A percentile compares a stretch with the other conserved stretches of the same genome.
Evolutionary conservation across 169 alveolate genomes (phyloP).

Genomic region (Plasmodium knowlesi): DNA sequence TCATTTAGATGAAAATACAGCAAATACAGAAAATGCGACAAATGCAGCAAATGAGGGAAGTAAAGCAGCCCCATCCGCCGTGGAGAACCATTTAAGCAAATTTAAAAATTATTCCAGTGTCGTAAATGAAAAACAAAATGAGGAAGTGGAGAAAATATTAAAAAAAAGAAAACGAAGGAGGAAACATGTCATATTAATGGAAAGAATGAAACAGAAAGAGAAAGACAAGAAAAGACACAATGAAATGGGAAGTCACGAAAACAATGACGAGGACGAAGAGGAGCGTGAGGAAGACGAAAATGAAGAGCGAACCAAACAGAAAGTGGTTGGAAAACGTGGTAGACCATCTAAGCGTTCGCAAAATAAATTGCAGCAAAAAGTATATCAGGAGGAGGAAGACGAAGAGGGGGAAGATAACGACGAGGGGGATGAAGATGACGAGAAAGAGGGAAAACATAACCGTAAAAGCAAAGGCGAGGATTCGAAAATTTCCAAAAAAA

Average conservation of each 20-base stretch:
- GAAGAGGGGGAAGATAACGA: background rate
- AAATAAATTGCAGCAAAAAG: conserved; percentile 9
- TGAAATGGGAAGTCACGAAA: conserved; percentile 25
- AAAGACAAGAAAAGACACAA: conserved; percentile 22
- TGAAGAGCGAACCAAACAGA: conserved; percentile 18
- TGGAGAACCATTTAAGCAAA: conserved; percentile 19
- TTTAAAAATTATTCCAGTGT: conserved; percentile 73
- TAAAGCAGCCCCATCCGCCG: conserved; percentile 2
- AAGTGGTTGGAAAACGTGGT: conserved; percentile 14
- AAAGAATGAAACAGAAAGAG: conserved; percentile 31
- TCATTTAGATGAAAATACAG: conserved; percentile 1
- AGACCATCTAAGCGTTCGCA: conserved; percentile 35
- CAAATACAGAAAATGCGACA: conserved; percentile 17
- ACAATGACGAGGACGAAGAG: conserved; percentile 27
- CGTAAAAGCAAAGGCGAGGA: conserved; percentile 18
- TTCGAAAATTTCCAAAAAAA: background rate
- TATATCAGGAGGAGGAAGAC: conserved; percentile 28
- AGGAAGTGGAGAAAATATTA: conserved; percentile 59
- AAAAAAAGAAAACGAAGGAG: conserved; percentile 61
- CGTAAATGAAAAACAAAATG: conserved; percentile 72
- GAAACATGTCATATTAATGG: conserved; percentile 69
- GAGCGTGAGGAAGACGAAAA: conserved; percentile 29
- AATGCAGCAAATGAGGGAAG: conserved; percentile 12
- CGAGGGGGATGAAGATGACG: conserved; percentile 40
- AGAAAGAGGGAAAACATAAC: conserved; percentile 22